These are phyloP conservation scores for Fusarium sp. DNA, from an alignment of 2,329 filamentous ascomycete genomes.

Conservation along the genomic window DNA sequence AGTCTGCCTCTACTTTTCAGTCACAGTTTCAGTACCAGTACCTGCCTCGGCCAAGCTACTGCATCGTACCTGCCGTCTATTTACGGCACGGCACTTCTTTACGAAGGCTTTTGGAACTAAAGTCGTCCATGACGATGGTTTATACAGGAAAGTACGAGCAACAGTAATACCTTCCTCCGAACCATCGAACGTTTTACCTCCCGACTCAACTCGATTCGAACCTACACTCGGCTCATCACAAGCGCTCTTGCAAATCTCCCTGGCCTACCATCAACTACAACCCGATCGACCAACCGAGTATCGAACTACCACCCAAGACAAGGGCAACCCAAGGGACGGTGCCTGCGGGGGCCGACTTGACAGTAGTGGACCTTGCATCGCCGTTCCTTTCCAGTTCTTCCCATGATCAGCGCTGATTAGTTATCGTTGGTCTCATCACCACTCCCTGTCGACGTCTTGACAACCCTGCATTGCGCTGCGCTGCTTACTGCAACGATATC, in stretches of 20 bases:
- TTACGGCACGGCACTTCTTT: constrained; percentile 17
- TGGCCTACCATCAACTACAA: neutral
- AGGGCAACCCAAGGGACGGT: constrained; percentile 21
- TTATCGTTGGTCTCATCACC: constrained; percentile 35
- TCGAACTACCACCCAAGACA: constrained; percentile 15
- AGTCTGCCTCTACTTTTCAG: neutral
- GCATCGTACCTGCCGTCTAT: neutral
- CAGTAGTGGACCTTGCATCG: constrained; percentile 42
- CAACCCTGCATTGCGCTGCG: constrained; percentile 33
- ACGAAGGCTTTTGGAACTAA: constrained; percentile 9
- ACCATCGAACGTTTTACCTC: neutral
- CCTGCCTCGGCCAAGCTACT: neutral
- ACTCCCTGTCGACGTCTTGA: constrained; percentile 38
- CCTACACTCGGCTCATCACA: neutral
- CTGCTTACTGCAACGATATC: constrained; percentile 21
- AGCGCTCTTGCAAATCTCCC: neutral
- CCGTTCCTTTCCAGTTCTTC: constrained; percentile 43
- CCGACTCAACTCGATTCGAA: neutral
- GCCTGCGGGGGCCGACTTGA: constrained; percentile 29
- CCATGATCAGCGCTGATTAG: constrained; percentile 44
- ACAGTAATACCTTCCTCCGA: neutral
- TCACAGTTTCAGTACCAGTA: neutral
- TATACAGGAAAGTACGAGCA: constrained; percentile 11
- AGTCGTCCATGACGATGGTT: constrained; percentile 11
- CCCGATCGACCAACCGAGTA: constrained; percentile 24